Evolutionary conservation across 768 basidiomycete genomes (phyloP), one percentile per base, ranked within the genome.

Genomic region (Termitomyces sp.): DNA sequence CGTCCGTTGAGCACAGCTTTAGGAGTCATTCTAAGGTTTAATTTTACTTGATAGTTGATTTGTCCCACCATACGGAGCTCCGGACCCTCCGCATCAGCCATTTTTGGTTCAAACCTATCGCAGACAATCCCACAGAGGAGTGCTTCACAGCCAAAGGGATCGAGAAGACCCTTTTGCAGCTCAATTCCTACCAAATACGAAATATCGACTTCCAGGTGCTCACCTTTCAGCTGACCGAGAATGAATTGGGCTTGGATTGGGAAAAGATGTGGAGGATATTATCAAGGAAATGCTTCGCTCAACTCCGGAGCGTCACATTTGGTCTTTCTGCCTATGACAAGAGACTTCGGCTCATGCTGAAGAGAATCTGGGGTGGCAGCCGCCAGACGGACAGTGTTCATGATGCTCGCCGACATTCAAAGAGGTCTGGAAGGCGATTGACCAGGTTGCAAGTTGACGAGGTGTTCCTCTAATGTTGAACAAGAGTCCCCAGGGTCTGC

Each of bases 81-180:
- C 61, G 56, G 50, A 63, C 68, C 8, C 53, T 69, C 20, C 62
- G 56, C 57, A 67, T 69, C 61, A 69, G 60, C 48, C 68, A 67
- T 54, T 62, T 69, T 12, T 66, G 64, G 60, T 65, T 68, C 61
- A 63, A 62, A 40, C 60, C 58, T 30, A 43, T 59, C 14, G 43
- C 56, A 18, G 58, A 64, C 50, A 53, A 44, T 28, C 58, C 58
- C 33, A 56, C 58, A 20, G 63, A 64, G 40, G 63, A 64, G 36
- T 61, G 60, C 32, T 64, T 64, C 44, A 64, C 61, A 10, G 58
- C 61, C 10, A 59, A 56, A 8, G 63, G 63, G 30, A 59, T 64
- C 28, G 61, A 64, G 48, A 64, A 61, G 49, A 64, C 63, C 7
- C 58, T 64, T 18, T 30, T 61, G 48, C 63, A 64, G 56, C 56